Evolutionary conservation across 306 rosid genomes (phyloP).

Genomic region (Cucurbita ficifolia): DNA sequence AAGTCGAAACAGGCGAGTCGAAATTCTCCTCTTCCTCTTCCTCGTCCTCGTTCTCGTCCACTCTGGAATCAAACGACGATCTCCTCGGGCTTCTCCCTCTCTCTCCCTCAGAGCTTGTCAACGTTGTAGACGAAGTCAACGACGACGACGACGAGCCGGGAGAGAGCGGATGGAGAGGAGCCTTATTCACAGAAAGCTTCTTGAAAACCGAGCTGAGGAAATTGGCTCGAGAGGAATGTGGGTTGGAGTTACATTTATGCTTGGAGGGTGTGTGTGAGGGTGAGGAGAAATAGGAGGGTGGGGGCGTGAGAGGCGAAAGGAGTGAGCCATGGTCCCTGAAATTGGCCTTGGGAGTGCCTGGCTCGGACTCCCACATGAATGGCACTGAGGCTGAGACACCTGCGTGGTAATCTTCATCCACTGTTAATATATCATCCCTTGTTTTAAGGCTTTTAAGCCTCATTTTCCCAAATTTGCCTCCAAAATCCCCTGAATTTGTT

Average conservation of each 20-base stretch:
- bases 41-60: slow-evolving; percentile 9
- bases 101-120: neutral
- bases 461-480: neutral
- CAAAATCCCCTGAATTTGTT: neutral
- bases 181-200: slow-evolving; percentile 11
- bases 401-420: slow-evolving; percentile 12
- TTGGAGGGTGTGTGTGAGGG: neutral
- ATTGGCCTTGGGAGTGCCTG: slow-evolving; percentile 13
- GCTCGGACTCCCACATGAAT: slow-evolving; percentile 16
- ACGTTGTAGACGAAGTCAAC: slow-evolving; percentile 4
- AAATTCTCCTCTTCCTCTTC: neutral
- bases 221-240: slow-evolving; percentile 4
- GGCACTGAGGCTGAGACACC: slow-evolving; percentile 21
- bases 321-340: neutral
- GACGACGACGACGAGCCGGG: slow-evolving; percentile 15
- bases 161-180: neutral
- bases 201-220: slow-evolving; percentile 27
- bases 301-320: slow-evolving; percentile 11
- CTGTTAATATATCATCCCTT: neutral
- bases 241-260: neutral
- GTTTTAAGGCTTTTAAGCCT: neutral
- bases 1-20: slow-evolving; percentile 14
- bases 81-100: neutral
- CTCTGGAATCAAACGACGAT: slow-evolving; percentile 5
- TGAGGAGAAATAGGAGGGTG: slow-evolving; percentile 31